Evolutionary conservation across 768 basidiomycete genomes (phyloP), one percentile per base, ranked within the genome.

Genomic region (Pleurotus giganteus): DNA sequence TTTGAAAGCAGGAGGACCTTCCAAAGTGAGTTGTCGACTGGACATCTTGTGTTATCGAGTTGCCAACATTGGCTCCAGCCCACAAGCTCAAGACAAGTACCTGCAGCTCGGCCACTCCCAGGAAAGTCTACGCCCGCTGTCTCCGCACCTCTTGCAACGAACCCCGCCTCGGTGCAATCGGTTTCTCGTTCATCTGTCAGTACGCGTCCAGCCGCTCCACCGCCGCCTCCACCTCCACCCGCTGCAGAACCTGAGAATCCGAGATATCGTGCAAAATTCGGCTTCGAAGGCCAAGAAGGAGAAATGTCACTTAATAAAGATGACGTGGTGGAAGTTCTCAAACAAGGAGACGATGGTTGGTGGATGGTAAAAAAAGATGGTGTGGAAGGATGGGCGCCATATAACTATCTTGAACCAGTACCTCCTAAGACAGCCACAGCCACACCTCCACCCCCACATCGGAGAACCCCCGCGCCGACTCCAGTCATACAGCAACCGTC

Each of bases 331-430:
- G 95, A 98, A 72, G 75, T 98, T 17, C 76, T 94, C 28, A 88
- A 96, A 74, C 94, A 97, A 65, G 86, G 94, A 59, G 85, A 94
- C 57, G 96, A 96, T 62, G 97, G 96, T 2, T 99, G 97, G 97
- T 98, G 97, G 96, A 78, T 97, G 28, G 88, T 98, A 54, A 91
- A 88, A 78, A 93, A 89, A 70, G 80, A 78, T 50, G 81, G 81
- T 2, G 71, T 74, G 15, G 94, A 98, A 66, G 97, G 93, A 12
- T 99, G 95, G 94, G 93, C 95, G 17, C 97, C 97, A 2, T 86
- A 88, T 60, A 94, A 93, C 68, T 97, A 94, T 65, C 84, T 96
- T 5, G 94, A 97, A 66, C 78, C 88, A 29, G 81, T 88, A 4
- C 85, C 86, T 15, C 82, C 82, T 19, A 84, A 81, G 60, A 79